phyloP scores from a whole-genome alignment of 1,284 basidiomycete species.

The Rhizoctonia solani region DNA sequence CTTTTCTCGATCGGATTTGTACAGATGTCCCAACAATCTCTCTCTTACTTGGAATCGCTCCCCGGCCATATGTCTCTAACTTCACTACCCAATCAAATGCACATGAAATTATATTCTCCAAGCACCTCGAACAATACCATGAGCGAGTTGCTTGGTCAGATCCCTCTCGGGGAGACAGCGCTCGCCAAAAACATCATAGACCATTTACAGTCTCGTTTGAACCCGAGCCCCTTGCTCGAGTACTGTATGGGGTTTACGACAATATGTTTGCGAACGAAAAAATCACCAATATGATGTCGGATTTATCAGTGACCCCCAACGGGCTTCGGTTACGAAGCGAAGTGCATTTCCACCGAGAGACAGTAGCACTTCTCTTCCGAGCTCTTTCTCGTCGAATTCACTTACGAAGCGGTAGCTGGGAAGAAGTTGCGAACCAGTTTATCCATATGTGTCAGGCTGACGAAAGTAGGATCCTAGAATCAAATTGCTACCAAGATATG shows the following conservation, averaged over 20 bases:
- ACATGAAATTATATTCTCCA: neutral
- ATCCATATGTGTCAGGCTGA: neutral
- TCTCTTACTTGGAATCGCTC: neutral
- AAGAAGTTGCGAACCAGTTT: neutral
- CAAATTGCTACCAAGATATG: neutral
- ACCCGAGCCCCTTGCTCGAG: neutral
- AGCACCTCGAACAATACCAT: neutral
- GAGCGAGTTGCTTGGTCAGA: conserved; percentile 18
- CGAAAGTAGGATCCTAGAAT: neutral
- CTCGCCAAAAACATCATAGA: neutral
- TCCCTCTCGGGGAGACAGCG: conserved; percentile 4
- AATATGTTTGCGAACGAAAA: conserved; percentile 10
- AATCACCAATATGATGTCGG: neutral
- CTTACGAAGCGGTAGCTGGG: neutral
- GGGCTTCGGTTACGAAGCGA: neutral
- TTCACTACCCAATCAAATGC: conserved; percentile 2
- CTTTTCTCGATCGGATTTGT: neutral
- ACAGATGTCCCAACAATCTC: conserved; percentile 5
- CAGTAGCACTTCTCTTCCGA: neutral
- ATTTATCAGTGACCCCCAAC: neutral
- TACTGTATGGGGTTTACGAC: conserved; percentile 1
- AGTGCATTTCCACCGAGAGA: conserved; percentile 9
- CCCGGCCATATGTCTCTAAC: neutral
- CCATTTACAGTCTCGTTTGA: neutral
- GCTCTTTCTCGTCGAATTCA: neutral